These are phyloP conservation scores for Candida methanosorbosa DNA, from an alignment of 805 yeast genomes.

Conservation along the genomic window DNA sequence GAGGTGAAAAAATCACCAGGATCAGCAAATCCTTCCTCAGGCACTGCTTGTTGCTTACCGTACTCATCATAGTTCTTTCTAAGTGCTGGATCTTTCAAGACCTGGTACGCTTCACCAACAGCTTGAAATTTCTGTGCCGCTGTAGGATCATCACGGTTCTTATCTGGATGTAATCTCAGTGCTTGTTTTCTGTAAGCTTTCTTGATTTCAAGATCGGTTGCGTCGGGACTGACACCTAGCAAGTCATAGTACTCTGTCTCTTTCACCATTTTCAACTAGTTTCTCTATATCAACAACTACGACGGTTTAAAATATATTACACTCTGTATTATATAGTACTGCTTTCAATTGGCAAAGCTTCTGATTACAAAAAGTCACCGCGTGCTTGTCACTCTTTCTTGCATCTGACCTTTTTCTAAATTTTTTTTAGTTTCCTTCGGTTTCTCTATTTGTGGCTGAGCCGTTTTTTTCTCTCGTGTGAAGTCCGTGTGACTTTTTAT, in stretches of 20 bases:
- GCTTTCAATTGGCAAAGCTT: too few relatives aligned
- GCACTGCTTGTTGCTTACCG: constrained; percentile 67
- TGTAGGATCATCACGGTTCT: constrained; percentile 65
- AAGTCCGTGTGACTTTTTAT: too few relatives aligned
- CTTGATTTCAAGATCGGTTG: constrained; percentile 60
- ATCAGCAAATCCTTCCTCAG: constrained; percentile 67
- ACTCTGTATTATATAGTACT: too few relatives aligned
- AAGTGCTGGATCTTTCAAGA: constrained; percentile 54
- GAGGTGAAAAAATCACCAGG: constrained; percentile 62
- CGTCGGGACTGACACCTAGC: constrained; percentile 47
- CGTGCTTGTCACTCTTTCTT: too few relatives aligned
- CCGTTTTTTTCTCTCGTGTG: too few relatives aligned
- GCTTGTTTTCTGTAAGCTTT: constrained; percentile 77
- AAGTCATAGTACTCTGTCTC: constrained; percentile 69
- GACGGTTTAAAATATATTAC: too few relatives aligned
- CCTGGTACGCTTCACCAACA: constrained; percentile 66
- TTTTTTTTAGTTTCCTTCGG: too few relatives aligned
- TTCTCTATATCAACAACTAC: neutral
- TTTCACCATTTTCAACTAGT: constrained; percentile 46
- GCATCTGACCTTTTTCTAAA: too few relatives aligned
- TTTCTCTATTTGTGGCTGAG: too few relatives aligned
- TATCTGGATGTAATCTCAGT: constrained; percentile 71
- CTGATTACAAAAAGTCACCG: too few relatives aligned
- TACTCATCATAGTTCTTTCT: constrained; percentile 64
- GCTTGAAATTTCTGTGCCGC: constrained; percentile 69